A percentile compares a stretch with the other conserved stretches of the same genome.
Evolutionary conservation across 1,139 yeast genomes (phyloP).

Genomic region (Saccharomyces hybrid): DNA sequence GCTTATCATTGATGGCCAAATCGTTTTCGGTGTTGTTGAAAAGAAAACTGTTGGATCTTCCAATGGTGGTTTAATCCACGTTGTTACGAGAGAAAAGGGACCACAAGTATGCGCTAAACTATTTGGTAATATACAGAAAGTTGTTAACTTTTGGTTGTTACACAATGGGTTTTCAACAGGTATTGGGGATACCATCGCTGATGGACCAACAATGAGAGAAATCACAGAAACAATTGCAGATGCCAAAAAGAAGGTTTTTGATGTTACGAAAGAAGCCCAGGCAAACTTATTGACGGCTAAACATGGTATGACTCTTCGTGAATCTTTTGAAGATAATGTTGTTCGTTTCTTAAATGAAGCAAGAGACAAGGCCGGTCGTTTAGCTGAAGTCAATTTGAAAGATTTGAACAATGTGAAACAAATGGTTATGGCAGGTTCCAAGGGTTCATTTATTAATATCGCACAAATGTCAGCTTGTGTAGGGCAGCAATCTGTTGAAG

Average conservation of each 20-base stretch:
- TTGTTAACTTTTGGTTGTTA: slow-evolving; percentile 91
- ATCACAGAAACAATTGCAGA: slow-evolving; percentile 88
- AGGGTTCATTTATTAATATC: slow-evolving; percentile 97
- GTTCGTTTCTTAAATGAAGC: slow-evolving; percentile 94
- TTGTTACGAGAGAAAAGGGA: slow-evolving; percentile 96
- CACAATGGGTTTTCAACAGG: slow-evolving; percentile 98
- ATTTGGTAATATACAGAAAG: slow-evolving; percentile 89
- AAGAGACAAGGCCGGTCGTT: slow-evolving; percentile 98
- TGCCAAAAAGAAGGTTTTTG: slow-evolving; percentile 90
- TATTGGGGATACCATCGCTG: slow-evolving; percentile 99
- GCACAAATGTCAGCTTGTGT: slow-evolving; percentile 99
- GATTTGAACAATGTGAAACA: slow-evolving; percentile 94
- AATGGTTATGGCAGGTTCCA: slow-evolving; percentile 98
- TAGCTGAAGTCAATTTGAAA: slow-evolving; percentile 93
- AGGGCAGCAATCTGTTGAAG: slow-evolving; percentile 99
- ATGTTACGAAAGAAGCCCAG: slow-evolving; percentile 87
- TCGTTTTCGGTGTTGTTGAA: slow-evolving; percentile 95
- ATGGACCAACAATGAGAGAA: slow-evolving; percentile 85
- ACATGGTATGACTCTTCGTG: slow-evolving; percentile 99
- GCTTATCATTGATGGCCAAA: slow-evolving; percentile 87
- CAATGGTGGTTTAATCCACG: slow-evolving; percentile 95
- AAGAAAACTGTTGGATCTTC: slow-evolving; percentile 98
- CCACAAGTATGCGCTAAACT: slow-evolving; percentile 83
- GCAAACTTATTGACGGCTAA: slow-evolving; percentile 82
- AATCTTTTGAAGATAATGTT: slow-evolving; percentile 95